Conservation (phyloP, 1,284 basidiomycete species). For the Pholiota adiposa region DNA sequence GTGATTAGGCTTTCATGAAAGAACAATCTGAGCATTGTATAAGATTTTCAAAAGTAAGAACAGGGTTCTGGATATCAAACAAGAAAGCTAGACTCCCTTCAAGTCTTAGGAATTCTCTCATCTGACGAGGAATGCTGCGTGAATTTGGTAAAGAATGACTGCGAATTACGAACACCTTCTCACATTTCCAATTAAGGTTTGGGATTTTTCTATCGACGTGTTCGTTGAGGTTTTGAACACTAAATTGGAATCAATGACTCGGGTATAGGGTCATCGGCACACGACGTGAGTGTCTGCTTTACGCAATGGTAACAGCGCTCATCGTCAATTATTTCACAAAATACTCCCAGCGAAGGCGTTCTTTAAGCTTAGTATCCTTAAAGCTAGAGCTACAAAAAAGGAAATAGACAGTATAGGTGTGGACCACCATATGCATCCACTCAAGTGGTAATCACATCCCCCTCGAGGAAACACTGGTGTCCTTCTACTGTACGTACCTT, state of each 20-base stretch:
- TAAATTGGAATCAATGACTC: not conserved
- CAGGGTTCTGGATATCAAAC: not conserved
- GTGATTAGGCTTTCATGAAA: not conserved
- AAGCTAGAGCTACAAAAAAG: not conserved
- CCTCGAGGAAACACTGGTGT: not conserved
- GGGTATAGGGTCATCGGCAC: no score
- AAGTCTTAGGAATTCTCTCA: not conserved
- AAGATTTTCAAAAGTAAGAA: not conserved
- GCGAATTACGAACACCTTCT: not conserved
- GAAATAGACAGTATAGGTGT: not conserved
- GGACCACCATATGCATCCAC: not conserved
- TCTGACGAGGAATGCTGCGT: not conserved
- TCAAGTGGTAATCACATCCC: not conserved
- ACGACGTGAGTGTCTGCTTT: not conserved
- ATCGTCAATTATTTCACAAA: not conserved
- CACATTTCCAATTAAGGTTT: not conserved
- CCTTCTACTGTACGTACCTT: not conserved
- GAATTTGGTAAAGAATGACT: not conserved
- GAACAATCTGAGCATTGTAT: not conserved
- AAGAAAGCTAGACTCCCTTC: not conserved
- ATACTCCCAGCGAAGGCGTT: not conserved
- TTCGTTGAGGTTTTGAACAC: not conserved
- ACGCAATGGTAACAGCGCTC: not conserved
- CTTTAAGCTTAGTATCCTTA: no score
- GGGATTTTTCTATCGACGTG: not conserved